phyloP scores from a whole-genome alignment of 2,329 filamentous ascomycete species.

The Microsporum audouinii region DNA sequence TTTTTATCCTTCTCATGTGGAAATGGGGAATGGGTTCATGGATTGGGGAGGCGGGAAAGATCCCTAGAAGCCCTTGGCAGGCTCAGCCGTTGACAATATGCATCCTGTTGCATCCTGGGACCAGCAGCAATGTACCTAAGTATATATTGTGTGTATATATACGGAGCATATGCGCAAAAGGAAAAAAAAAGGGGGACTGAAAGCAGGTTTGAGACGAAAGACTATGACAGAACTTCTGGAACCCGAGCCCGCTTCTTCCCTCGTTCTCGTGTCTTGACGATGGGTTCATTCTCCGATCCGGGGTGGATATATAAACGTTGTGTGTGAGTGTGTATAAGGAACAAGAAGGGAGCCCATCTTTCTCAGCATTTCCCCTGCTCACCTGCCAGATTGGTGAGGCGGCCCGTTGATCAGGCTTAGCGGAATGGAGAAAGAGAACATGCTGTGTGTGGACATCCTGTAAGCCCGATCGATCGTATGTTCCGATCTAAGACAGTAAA shows the following conservation, averaged over 20 bases:
- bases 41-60: constrained; percentile 5
- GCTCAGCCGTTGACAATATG: background rate
- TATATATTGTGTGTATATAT: background rate
- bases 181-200: background rate
- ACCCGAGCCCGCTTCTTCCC: background rate
- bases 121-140: background rate
- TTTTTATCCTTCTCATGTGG: background rate
- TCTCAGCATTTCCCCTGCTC: background rate
- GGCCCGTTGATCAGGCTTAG: background rate
- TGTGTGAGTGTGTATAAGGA: background rate
- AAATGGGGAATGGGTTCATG: background rate
- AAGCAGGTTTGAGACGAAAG: background rate
- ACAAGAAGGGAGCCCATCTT: background rate
- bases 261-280: background rate
- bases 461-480: constrained; percentile 3
- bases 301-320: background rate
- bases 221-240: constrained; percentile 1
- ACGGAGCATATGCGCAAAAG: no score
- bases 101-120: background rate
- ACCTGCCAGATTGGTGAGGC: constrained; percentile 5
- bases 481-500: constrained; percentile 3
- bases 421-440: background rate
- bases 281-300: background rate
- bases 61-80: constrained; percentile 2
- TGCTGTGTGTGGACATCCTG: background rate